Base-by-base conservation (phyloP, 108 stramenopile genomes). In the Fragilaria crotonensis region DNA sequence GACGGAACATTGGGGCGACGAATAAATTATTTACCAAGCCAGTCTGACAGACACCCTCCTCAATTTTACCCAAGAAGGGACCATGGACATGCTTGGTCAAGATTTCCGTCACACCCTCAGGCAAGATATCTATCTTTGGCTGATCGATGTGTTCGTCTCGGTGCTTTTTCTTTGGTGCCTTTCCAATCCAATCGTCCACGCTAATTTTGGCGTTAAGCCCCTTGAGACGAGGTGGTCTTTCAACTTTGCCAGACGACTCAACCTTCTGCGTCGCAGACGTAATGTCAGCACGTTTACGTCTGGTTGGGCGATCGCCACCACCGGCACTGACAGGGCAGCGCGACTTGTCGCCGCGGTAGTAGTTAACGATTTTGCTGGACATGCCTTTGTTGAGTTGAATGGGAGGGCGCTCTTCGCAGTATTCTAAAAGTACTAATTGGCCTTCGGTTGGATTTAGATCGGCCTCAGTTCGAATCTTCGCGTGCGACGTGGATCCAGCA, bases 81-180 rank as follows among this genome's bases (percentile, higher is more conserved):
- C 91, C 91, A 56, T 89, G 87, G 33, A 75, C 80, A 62, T 89
- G 86, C 0, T 72, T 80, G 54, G 88, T 85, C 36, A 93, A 56
- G 28, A 87, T 81, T 62, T 93, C 91, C 18, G 91, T 93, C 9
- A 89, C 84, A 33, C 91, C 91, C 48, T 93, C 91, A 0, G 91
- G 91, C 26, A 93, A 64, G 4, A 89, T 60, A 52, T 86, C 70
- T 23, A 83, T 67, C 33, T 48, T 63, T 26, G 60, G 72, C 62
- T 87, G 76, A 26, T 71, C 73, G 25, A 59, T 79, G 1, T 79
- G 62, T n/a, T 73, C 77, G 7, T 79, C 81, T 41, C 69, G 77
- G 23, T 63, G 67, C 22, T 75, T 78, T 48, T 75, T 78, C 46
- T 73, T 84, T 33, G 83, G 71, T 20, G 73, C 54, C 45, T 81